Percentiles rank a stretch among this genome's conserved stretches.
Evolutionary conservation across 805 yeast species (phyloP).

Genomic region (Kazachstania psychrophila): DNA sequence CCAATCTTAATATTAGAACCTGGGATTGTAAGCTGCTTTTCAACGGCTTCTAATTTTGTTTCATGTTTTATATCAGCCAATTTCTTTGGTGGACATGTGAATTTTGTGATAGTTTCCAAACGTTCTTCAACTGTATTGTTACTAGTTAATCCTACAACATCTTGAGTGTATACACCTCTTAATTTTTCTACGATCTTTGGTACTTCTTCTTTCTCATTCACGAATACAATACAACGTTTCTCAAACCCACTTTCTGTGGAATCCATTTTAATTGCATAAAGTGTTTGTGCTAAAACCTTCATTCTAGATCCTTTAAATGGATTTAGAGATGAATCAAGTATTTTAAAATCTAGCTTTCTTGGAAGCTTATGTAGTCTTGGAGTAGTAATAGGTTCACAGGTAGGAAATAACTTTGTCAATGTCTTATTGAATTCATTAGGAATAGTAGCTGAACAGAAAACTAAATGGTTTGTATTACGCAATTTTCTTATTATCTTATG

Average conservation of each 20-base stretch:
- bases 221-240: constrained; percentile 78
- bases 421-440: constrained; percentile 67
- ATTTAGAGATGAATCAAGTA: constrained; percentile 63
- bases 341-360: constrained; percentile 55
- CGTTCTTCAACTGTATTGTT: constrained; percentile 56
- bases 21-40: constrained; percentile 15
- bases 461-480: constrained; percentile 49
- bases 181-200: constrained; percentile 48
- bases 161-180: constrained; percentile 41
- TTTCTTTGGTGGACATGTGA: constrained; percentile 50
- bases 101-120: constrained; percentile 44
- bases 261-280: constrained; percentile 77
- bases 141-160: constrained; percentile 60
- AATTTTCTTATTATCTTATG: constrained; percentile 42
- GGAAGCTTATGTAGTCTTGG: constrained; percentile 85
- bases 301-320: constrained; percentile 81
- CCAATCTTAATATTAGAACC: constrained; percentile 29
- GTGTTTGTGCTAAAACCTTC: constrained; percentile 78
- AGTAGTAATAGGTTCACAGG: constrained; percentile 57
- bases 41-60: not conserved
- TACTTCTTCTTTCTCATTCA: constrained; percentile 63
- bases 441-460: constrained; percentile 85
- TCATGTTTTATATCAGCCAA: constrained; percentile 24
- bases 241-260: constrained; percentile 68
- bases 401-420: constrained; percentile 52